phyloP scores from a whole-genome alignment of 177 flowering plant genomes.

The Vitis hybrid region DNA sequence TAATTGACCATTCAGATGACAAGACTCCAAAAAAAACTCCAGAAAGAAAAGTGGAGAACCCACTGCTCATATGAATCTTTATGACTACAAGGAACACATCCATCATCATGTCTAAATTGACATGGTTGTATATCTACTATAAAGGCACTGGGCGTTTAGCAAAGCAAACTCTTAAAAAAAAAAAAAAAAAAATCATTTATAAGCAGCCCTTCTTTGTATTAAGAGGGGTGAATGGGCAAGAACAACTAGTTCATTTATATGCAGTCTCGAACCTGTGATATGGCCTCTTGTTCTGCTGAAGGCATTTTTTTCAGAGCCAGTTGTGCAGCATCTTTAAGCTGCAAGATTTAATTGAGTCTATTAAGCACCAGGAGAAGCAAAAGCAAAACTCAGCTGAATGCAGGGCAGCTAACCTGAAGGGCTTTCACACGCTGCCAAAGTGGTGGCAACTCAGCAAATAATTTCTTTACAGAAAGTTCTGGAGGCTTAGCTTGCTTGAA shows the following conservation, averaged over 20 bases:
- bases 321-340: conserved; percentile 97
- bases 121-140: too few relatives aligned
- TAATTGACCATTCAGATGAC: too few relatives aligned
- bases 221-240: background rate
- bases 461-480: conserved; percentile 67
- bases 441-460: conserved; percentile 83
- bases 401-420: conserved; percentile 53
- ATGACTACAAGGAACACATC: too few relatives aligned
- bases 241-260: background rate
- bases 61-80: too few relatives aligned
- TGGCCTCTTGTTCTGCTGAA: conserved; percentile 94
- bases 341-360: conserved; percentile 22
- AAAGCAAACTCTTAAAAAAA: too few relatives aligned
- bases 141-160: too few relatives aligned
- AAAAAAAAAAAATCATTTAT: too few relatives aligned
- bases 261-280: conserved; percentile 71
- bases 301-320: conserved; percentile 96
- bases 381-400: conserved; percentile 4
- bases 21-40: too few relatives aligned
- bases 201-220: background rate
- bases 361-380: background rate
- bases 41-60: too few relatives aligned
- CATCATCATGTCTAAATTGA: too few relatives aligned
- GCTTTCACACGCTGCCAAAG: conserved; percentile 90
- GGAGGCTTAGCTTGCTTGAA: conserved; percentile 87